These are phyloP conservation scores for Fragaria iinumae DNA, from an alignment of 306 rosid genomes.

Conservation along the genomic window DNA sequence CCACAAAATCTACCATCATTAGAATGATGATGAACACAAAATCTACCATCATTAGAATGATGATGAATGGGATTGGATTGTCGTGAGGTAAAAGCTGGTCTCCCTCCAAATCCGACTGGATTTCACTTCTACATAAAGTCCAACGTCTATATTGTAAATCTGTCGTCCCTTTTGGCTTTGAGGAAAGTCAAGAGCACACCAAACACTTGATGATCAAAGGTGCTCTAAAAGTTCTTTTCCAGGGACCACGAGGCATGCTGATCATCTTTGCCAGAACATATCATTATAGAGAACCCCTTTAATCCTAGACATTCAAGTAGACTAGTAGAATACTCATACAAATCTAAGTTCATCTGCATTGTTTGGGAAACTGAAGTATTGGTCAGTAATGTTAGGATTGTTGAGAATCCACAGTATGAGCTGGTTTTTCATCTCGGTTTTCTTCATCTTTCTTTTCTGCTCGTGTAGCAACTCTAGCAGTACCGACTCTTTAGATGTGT, in stretches of 20 bases:
- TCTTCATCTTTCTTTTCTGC: constrained; percentile 31
- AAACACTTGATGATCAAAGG: constrained; percentile 16
- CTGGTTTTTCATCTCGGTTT: constrained; percentile 33
- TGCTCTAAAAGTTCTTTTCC: constrained; percentile 6
- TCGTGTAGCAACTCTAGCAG: constrained; percentile 42
- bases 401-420: constrained; percentile 24
- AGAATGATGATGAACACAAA: not conserved
- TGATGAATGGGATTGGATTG: not conserved
- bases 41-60: not conserved
- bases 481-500: constrained; percentile 49
- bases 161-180: not conserved
- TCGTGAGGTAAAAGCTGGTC: not conserved
- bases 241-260: constrained; percentile 49
- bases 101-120: not conserved
- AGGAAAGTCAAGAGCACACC: constrained; percentile 26
- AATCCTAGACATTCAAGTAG: not conserved
- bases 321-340: not conserved
- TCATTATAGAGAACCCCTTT: constrained; percentile 21
- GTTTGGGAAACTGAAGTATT: not conserved
- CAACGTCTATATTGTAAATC: not conserved
- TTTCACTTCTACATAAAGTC: not conserved
- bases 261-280: constrained; percentile 20
- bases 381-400: constrained; percentile 22
- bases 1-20: not conserved
- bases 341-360: not conserved